Evolutionary conservation across 2,329 filamentous ascomycete species (phyloP).

Genomic region (Fusarium paranaense): DNA sequence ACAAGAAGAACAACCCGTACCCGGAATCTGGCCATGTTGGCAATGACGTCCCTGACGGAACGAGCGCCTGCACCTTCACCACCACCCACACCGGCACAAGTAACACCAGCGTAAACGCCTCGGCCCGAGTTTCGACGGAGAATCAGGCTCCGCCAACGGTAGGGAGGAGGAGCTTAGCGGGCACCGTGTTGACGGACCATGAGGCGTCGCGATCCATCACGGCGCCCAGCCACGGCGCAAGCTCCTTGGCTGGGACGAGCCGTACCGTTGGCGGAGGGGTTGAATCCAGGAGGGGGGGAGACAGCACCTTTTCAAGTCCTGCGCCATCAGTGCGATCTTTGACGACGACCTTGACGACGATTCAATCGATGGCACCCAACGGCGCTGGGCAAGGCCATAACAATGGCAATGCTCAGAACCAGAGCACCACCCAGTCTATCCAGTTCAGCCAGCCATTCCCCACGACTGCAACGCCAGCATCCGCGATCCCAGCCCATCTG

Average conservation of each 20-base stretch:
- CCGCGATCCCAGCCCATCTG: conserved; percentile 78
- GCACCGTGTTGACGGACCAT: conserved; percentile 85
- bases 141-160: conserved; percentile 67
- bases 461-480: conserved; percentile 71
- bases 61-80: conserved; percentile 66
- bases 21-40: conserved; percentile 77
- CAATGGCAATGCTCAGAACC: conserved; percentile 47
- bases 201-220: conserved; percentile 80
- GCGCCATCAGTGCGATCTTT: conserved; percentile 84
- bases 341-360: conserved; percentile 86
- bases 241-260: conserved; percentile 78
- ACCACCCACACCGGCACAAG: conserved; percentile 65
- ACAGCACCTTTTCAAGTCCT: conserved; percentile 85
- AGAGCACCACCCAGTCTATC: conserved; percentile 62
- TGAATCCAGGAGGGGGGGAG: conserved; percentile 76
- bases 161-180: conserved; percentile 79
- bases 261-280: conserved; percentile 75
- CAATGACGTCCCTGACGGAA: conserved; percentile 48
- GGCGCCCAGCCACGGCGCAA: conserved; percentile 78
- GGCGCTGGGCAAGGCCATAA: conserved; percentile 52
- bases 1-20: conserved; percentile 92
- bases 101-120: conserved; percentile 67
- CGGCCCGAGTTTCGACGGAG: conserved; percentile 70
- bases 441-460: conserved; percentile 76
- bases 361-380: conserved; percentile 78